A percentile compares a stretch with the other conserved stretches of the same genome.
Evolutionary conservation across 495 filamentous ascomycete genomes (phyloP).

Genomic region (Lophium mytilinum): DNA sequence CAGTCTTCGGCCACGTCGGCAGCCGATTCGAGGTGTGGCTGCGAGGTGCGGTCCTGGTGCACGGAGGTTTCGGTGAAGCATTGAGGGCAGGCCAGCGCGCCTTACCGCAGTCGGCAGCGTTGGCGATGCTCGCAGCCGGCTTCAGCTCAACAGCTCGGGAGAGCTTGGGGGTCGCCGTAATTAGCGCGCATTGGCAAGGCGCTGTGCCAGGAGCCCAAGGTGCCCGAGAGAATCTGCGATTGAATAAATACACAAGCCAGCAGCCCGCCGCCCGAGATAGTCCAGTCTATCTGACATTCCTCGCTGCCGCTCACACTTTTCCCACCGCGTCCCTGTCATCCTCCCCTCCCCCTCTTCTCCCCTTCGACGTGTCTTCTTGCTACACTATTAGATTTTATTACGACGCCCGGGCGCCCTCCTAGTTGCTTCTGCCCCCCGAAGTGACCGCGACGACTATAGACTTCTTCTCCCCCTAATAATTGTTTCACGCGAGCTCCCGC

Average conservation of each 20-base stretch:
- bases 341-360: not conserved
- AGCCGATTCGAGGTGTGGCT: not conserved
- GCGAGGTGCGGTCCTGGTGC: not conserved
- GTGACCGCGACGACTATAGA: too few species aligned
- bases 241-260: constrained; percentile 1
- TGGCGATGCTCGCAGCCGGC: constrained; percentile 9
- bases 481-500: not conserved
- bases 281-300: not conserved
- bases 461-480: not conserved
- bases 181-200: not conserved
- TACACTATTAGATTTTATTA: too few species aligned
- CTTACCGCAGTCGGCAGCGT: constrained; percentile 18
- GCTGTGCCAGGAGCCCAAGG: too few species aligned
- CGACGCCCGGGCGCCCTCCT: too few species aligned
- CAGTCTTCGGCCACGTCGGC: not conserved
- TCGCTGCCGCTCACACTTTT: not conserved
- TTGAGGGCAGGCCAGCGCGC: not conserved
- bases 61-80: constrained; percentile 13
- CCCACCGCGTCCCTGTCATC: not conserved
- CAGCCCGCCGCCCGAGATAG: not conserved
- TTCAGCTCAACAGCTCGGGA: constrained; percentile 24
- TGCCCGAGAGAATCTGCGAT: too few species aligned
- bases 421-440: too few species aligned
- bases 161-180: constrained; percentile 18
- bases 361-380: too few species aligned